Base-by-base conservation (phyloP, 345 rosid genomes). In the Populus simonii region DNA sequence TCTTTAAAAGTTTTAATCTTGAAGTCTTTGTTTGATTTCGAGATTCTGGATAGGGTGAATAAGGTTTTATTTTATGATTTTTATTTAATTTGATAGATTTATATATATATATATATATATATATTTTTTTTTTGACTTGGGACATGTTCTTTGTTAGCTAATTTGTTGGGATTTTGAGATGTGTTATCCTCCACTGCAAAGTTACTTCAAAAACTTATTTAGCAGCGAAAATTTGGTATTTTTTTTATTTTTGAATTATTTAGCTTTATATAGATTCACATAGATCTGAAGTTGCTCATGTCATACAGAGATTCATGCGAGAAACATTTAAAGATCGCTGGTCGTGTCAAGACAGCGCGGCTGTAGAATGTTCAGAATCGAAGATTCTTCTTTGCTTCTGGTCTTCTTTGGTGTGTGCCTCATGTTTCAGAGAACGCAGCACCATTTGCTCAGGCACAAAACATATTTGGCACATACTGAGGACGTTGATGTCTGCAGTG, bases 361-460 rank as follows among this genome's bases (percentile, higher is more conserved):
- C 77, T 80, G 79, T 84, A 86, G 87, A 81, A 84, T 89, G 94
- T 79, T 74, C 86, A 76, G 82, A 81, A 74, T 75, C 74, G 72
- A 81, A 78, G 81, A 78, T 72, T 69, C 79, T 75, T 81, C 79
- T 39, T 77, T 55, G 75, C 80, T 70, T 79, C 80, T 80, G 76
- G 69, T 76, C 78, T 78, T 70, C 81, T 84, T 66, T 72, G 76
- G 69, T 72, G 67, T 62, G 70, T 79, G 79, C 83, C 76, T 83
- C 77, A 80, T 87, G 82, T 77, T 71, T 74, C 82, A 83, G 79
- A 80, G 70, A 81, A 79, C 83, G 76, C 83, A 84, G 59, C 70
- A 71, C 75, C 78, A 74, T 74, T 70, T 84, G 74, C 79, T 83
- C 80, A 41, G 83, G 70, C 86, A 49, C 80, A 76, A 75, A 80